Base-by-base conservation (phyloP, 1,139 yeast species). In the Taphrina confusa region DNA sequence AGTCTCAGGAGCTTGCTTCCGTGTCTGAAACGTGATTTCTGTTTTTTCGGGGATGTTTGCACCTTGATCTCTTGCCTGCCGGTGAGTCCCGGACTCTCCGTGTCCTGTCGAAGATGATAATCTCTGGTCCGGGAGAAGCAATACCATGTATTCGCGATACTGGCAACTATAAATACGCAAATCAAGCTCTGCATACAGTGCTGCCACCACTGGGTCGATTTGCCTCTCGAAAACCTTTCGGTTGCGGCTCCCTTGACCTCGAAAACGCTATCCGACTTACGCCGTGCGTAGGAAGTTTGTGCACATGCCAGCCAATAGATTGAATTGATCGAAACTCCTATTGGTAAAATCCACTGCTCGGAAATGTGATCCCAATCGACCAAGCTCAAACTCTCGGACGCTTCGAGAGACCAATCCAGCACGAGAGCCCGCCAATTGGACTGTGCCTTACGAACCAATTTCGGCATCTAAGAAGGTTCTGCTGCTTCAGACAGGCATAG, bases 11-110 rank as follows among this genome's bases (percentile, higher is more conserved):
- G n/a, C n/a, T n/a, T n/a, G n/a, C n/a, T n/a, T n/a, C n/a, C n/a
- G n/a, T n/a, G n/a, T 80, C 81, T 85, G 85, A 16, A 70, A 60
- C n/a, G 68, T 60, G 20, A 34, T 20, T 62, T 58, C 16, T 42
- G 50, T 28, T 25, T 28, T 30, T 39, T 33, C n/a, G 31, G 12
- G 22, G 28, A 11, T 11, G 46, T 20, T n/a, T n/a, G 20, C 28
- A 16, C 22, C 12, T 11, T 25, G 30, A 34, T 14, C 20, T 14
- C 18, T 14, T 14, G n/a, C 18, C 12, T 12, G 30, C 11, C 12
- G 33, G 30, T 34, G 11, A 11, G 16, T 12, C 18, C 11, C 37
- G n/a, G 25, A 28, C 42, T 27, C 14, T 23, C 23, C 6, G 33
- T 25, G 33, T 40, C 23, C n/a, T 22, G 20, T 5, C 31, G 14